Base-by-base conservation (phyloP, 345 rosid genomes). In the Alliaria petiolata region DNA sequence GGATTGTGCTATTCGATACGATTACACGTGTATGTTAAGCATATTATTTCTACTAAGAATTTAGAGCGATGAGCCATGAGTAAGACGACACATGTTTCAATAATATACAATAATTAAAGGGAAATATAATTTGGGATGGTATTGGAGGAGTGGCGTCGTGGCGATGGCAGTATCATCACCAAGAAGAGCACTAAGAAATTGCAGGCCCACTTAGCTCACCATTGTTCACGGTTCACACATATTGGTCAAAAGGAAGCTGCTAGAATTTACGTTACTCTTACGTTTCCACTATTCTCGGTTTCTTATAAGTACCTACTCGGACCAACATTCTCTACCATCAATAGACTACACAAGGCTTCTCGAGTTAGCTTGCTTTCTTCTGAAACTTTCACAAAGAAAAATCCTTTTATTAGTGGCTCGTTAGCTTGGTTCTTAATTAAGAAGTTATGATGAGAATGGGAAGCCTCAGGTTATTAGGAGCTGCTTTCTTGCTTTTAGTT, bases 101-200 rank as follows among this genome's bases (percentile, higher is more conserved):
- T 60, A 51, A 34, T 19, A 17, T 7, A 30, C 49, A 16, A 7
- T 31, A 54, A 9, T 35, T 33, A 31, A 31, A n/a, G n/a, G n/a
- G n/a, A n/a, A 35, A 20, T 36, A 39, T 58, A 31, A 17, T 13
- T 40, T 14, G 44, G 51, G 68, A 40, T 50, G 68, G 42, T 74
- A 67, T 60, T 74, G 78, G 78, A 42, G 78, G 16, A 60, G 63
- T 74, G 78, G n/a, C n/a, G n/a, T n/a, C n/a, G n/a, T n/a, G n/a
- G 62, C 36, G 38, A 65, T 74, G 52, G 69, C 69, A 6, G 68
- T 65, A 57, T 74, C 61, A 28, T 65, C 72, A 74, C 73, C 62
- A 38, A 74, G 49, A 67, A 74, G 62, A 67, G 78, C 78, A 74
- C 78, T 74, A 26, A 74, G 73, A 74, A 50, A 22, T 59, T 67